phyloP scores from a whole-genome alignment of 2,329 filamentous ascomycete species.

The Fusarium redolens region DNA sequence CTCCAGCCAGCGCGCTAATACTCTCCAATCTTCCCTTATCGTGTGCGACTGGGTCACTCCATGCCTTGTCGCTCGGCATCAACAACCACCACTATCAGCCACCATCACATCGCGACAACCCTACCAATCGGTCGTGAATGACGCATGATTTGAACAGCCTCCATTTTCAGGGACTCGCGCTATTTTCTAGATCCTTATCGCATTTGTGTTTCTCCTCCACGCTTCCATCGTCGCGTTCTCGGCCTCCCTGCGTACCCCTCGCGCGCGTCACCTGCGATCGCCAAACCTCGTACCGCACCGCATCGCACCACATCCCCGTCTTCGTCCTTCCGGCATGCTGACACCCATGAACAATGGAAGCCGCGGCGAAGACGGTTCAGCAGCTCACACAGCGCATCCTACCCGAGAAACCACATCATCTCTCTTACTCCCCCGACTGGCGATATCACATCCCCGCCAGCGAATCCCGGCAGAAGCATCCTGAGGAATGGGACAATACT shows the following conservation, averaged over 20 bases:
- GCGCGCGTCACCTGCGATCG: constrained; percentile 40
- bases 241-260: constrained; percentile 36
- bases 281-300: constrained; percentile 25
- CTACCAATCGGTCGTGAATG: constrained; percentile 17
- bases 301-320: constrained; percentile 38
- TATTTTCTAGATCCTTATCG: not conserved
- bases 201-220: not conserved
- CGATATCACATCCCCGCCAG: constrained; percentile 60
- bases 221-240: constrained; percentile 35
- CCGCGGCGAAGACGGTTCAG: constrained; percentile 67
- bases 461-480: constrained; percentile 48
- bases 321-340: constrained; percentile 51
- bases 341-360: constrained; percentile 65
- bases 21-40: constrained; percentile 25
- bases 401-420: constrained; percentile 64
- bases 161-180: constrained; percentile 12
- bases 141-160: not conserved
- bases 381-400: constrained; percentile 63
- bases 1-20: constrained; percentile 23
- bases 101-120: constrained; percentile 33
- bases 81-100: constrained; percentile 27
- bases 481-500: constrained; percentile 62
- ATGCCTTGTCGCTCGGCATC: constrained; percentile 34
- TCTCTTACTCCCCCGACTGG: constrained; percentile 61
- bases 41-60: constrained; percentile 26